Evolutionary conservation across 257 asterid genomes (phyloP).

Genomic region (Ophiorrhiza pumila): DNA sequence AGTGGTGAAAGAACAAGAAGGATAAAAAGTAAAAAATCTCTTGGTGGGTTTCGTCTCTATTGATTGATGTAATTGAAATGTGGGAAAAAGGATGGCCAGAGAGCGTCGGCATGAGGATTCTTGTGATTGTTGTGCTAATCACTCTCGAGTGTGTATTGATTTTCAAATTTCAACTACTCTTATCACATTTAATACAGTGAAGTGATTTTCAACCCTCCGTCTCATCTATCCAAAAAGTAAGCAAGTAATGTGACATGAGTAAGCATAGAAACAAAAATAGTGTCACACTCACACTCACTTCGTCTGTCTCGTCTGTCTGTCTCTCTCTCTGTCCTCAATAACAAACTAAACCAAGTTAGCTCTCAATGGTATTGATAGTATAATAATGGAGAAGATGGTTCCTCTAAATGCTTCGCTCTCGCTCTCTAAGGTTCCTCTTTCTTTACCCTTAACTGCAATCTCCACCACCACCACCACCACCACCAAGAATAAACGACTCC

Average conservation of each 20-base stretch:
- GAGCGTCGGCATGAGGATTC: too few species aligned
- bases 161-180: too few species aligned
- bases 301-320: background rate
- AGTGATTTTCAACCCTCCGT: background rate
- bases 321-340: background rate
- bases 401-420: background rate
- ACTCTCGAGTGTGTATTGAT: too few species aligned
- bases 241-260: too few species aligned
- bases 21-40: too few species aligned
- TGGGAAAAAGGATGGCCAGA: too few species aligned
- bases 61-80: too few species aligned
- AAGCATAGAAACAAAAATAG: background rate
- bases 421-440: background rate
- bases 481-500: background rate
- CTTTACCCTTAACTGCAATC: background rate
- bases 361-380: background rate
- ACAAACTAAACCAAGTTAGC: background rate
- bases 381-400: background rate
- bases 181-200: too few species aligned
- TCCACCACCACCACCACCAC: background rate
- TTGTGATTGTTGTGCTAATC: too few species aligned
- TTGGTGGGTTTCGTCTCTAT: too few species aligned
- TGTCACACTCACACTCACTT: background rate
- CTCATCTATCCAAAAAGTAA: too few species aligned
- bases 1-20: too few species aligned